These are phyloP conservation scores for Malassezia equina DNA, from an alignment of 1,284 basidiomycete species.

Conservation along the genomic window DNA sequence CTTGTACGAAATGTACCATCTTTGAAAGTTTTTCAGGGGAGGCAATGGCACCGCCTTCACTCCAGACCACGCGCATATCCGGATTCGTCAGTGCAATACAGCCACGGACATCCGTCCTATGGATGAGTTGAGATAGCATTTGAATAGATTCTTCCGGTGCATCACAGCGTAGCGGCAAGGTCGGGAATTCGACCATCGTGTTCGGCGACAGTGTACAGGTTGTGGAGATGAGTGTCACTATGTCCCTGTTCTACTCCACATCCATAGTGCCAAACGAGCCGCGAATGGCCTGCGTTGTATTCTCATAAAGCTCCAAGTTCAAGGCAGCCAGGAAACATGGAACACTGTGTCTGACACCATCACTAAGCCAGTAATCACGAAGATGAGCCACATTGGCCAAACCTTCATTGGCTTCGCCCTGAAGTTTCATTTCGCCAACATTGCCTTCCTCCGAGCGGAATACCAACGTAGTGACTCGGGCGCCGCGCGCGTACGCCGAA, in stretches of 20 bases:
- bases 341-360: constrained; percentile 50
- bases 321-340: constrained; percentile 53
- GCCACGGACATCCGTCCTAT: constrained; percentile 4
- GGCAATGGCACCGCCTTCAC: constrained; percentile 6
- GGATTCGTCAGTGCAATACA: constrained; percentile 4
- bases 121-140: constrained; percentile 6
- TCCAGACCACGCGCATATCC: constrained; percentile 13
- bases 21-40: neutral
- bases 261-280: constrained; percentile 10
- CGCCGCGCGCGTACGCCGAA: constrained; percentile 57
- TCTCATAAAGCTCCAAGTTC: constrained; percentile 51
- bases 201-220: neutral
- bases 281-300: constrained; percentile 18
- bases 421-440: constrained; percentile 52
- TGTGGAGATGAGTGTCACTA: neutral
- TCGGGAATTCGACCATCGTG: neutral
- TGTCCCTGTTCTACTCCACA: constrained; percentile 3
- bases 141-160: constrained; percentile 12
- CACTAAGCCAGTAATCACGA: constrained; percentile 52
- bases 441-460: constrained; percentile 52
- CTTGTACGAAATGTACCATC: constrained; percentile 9
- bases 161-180: neutral
- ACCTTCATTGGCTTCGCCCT: constrained; percentile 47
- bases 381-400: constrained; percentile 28
- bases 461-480: constrained; percentile 50